A percentile compares a stretch with the other conserved stretches of the same genome.
These are phyloP conservation scores for Cladophialophora chaetospira DNA, from an alignment of 2,329 filamentous ascomycete species.

Conservation along the genomic window DNA sequence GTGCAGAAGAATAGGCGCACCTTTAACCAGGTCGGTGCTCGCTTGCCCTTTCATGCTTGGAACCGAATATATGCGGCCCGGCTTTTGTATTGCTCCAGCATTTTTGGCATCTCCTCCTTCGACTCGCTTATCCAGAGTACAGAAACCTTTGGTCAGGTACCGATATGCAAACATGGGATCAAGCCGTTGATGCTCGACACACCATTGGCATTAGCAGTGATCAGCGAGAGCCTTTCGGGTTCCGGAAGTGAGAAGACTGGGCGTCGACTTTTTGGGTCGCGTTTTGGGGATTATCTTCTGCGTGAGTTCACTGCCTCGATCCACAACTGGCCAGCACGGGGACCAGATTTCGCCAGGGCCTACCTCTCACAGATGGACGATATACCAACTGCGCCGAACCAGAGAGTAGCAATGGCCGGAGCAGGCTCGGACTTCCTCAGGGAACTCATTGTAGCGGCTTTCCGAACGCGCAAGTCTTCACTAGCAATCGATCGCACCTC, in stretches of 20 bases:
- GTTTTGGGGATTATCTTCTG: background rate
- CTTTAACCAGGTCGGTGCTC: background rate
- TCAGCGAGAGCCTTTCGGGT: background rate
- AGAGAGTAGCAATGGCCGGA: background rate
- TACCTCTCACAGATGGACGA: slow-evolving; percentile 1
- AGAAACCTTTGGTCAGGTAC: background rate
- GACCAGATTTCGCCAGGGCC: background rate
- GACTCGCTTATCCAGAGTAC: background rate
- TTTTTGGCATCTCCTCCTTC: background rate
- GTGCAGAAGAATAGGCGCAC: slow-evolving; percentile 1
- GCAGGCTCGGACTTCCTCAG: background rate
- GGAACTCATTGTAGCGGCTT: background rate
- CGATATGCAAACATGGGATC: slow-evolving; percentile 1
- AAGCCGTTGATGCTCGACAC: background rate
- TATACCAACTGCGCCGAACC: background rate
- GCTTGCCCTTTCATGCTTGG: background rate
- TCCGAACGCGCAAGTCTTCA: background rate
- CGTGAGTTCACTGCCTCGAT: background rate
- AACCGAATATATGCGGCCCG: background rate
- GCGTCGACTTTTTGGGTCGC: background rate
- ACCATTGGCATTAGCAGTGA: background rate
- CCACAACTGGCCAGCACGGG: background rate
- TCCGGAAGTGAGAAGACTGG: background rate
- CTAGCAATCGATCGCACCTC: background rate
- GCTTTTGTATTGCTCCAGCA: slow-evolving; percentile 2